Evolutionary conservation across 2,329 filamentous ascomycete genomes (phyloP).

Genomic region (Clarireedia hainanense): DNA sequence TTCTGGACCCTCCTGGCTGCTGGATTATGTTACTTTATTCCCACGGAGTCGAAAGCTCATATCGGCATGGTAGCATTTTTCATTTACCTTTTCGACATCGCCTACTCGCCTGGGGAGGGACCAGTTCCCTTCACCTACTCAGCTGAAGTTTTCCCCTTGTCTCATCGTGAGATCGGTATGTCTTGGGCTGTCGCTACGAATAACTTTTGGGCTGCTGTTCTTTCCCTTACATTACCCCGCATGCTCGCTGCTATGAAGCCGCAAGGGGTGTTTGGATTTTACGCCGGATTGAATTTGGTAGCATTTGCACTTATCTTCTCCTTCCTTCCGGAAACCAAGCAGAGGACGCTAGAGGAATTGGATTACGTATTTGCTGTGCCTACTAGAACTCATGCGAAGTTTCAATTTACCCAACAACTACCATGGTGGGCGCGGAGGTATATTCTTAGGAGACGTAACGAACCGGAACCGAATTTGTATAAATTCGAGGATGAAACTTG

Average conservation of each 20-base stretch:
- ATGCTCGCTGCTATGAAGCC: constrained; percentile 17
- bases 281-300: constrained; percentile 47
- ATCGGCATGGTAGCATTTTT: constrained; percentile 51
- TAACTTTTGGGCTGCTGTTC: constrained; percentile 50
- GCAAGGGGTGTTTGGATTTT: constrained; percentile 43
- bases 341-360: constrained; percentile 28
- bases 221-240: constrained; percentile 45
- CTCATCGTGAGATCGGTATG: constrained; percentile 58
- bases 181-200: constrained; percentile 54
- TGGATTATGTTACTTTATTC: constrained; percentile 50
- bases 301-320: constrained; percentile 50
- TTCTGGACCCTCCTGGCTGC: constrained; percentile 57
- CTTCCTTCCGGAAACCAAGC: constrained; percentile 52
- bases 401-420: constrained; percentile 24
- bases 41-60: constrained; percentile 33
- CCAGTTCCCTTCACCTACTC: constrained; percentile 55
- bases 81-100: constrained; percentile 56
- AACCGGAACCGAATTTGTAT: constrained; percentile 1
- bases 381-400: constrained; percentile 24
- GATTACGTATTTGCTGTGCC: constrained; percentile 40
- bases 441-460: constrained; percentile 28
- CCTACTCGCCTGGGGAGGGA: constrained; percentile 59
- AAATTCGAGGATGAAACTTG: constrained; percentile 8
- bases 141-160: constrained; percentile 57
- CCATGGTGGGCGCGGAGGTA: constrained; percentile 19